Conservation (phyloP, 768 basidiomycete genomes). For the Russula sp. region DNA sequence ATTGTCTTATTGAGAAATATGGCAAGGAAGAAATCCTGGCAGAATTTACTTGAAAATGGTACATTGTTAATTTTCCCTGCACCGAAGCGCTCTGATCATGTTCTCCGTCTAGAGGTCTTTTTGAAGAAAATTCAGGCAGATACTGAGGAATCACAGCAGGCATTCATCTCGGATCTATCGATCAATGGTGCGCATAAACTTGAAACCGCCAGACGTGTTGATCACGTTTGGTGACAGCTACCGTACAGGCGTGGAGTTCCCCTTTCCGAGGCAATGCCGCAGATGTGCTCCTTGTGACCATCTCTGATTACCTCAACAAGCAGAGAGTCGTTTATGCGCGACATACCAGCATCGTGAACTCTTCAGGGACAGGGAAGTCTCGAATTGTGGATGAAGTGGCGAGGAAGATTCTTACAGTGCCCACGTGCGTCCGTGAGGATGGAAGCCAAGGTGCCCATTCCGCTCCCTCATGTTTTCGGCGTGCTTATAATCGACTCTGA, state of each 20-base stretch:
- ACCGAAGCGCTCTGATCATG: neutral
- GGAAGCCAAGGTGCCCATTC: neutral
- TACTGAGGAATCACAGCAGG: neutral
- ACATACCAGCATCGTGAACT: neutral
- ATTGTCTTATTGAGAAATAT: neutral
- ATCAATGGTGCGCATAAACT: neutral
- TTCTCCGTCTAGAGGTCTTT: neutral
- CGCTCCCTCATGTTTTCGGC: neutral
- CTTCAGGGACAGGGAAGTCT: slow-evolving; percentile 3
- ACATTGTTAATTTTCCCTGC: neutral
- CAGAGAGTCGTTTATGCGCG: neutral
- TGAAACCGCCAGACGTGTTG: neutral
- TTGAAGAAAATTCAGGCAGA: neutral
- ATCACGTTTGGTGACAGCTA: neutral
- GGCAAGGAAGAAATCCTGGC: neutral
- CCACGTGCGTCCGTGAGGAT: neutral
- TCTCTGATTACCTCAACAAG: neutral
- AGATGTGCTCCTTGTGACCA: neutral
- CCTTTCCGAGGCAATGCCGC: neutral
- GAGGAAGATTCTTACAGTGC: neutral
- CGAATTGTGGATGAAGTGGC: neutral
- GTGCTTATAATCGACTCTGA: neutral
- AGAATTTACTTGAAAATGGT: neutral
- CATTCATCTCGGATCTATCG: neutral
- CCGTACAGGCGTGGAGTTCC: neutral